These are phyloP conservation scores for Meira nashicola DNA, from an alignment of 1,284 basidiomycete species.

Conservation along the genomic window DNA sequence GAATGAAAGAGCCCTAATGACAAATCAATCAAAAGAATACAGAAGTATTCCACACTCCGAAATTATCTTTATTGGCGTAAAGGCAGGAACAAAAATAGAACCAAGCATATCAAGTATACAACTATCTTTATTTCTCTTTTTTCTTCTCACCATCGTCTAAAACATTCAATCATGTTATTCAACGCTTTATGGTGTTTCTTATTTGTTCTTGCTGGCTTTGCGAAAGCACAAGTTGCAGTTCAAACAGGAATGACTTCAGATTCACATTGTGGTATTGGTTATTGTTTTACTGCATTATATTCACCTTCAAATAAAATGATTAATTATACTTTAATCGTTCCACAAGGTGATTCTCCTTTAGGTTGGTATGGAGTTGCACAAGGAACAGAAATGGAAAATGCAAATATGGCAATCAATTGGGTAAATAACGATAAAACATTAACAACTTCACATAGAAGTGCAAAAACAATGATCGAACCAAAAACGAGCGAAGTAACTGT, in stretches of 20 bases:
- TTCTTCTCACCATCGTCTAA: too few species aligned
- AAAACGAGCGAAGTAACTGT: background rate
- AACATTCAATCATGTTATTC: too few species aligned
- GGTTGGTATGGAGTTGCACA: conserved; percentile 9
- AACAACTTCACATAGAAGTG: conserved; percentile 7
- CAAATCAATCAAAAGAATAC: too few species aligned
- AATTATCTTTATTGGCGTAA: too few species aligned
- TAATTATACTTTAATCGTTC: conserved; percentile 6
- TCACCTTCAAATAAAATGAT: background rate
- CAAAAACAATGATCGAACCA: background rate
- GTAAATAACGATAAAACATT: conserved; percentile 3
- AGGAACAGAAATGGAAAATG: conserved; percentile 5
- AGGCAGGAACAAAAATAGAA: too few species aligned
- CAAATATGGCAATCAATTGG: conserved; percentile 11
- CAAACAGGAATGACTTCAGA: conserved; percentile 1
- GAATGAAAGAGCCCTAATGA: too few species aligned
- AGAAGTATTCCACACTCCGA: too few species aligned
- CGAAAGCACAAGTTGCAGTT: background rate
- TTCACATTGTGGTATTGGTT: background rate
- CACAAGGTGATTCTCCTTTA: background rate
- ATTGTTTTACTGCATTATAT: conserved; percentile 5
- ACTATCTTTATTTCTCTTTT: too few species aligned
- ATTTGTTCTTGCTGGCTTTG: background rate
- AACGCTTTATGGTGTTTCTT: too few species aligned
- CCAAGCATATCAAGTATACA: too few species aligned